Base-by-base conservation (phyloP, 2,329 filamentous ascomycete genomes). In the Penicillium sp. region DNA sequence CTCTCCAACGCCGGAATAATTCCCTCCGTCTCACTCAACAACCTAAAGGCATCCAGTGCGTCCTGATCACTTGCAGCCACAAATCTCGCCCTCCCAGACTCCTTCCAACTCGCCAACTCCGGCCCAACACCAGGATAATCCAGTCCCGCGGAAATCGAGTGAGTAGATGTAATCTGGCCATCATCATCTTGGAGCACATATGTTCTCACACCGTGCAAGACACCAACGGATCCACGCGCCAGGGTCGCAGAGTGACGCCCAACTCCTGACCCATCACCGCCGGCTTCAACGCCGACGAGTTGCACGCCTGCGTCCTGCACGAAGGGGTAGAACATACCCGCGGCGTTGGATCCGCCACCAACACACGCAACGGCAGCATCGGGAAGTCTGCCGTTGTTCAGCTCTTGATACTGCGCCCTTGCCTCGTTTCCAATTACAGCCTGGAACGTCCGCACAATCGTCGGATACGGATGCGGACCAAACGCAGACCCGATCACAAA, bases 271-370 rank as follows among this genome's bases (percentile, higher is more conserved):
- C 94, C 94, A 70, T 97, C 93, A 59, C 93, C 94, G 42, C 91
- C 93, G 2, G 94, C 94, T 81, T 98, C 94, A 1, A 98, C 93
- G 62, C 94, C 95, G 13, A 98, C 83, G 5, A 97, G 84, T 78
- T 92, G 91, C 57, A 98, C 94, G 54, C 83, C 87, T 0, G 83
- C 82, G 70, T 98, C 93, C 25, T 91, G 86, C 58, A 89, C 83
- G 79, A 98, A 99, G 38, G 94, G 93, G 76, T 93, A 94, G 81
- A 98, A 98, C 93, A 98, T 98, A 79, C 95, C 95, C 0, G 89
- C 87, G 1, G 94, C 93, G 73, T 98, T 97, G 73, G 89, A 93
- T 54, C 94, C 94, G 65, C 94, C 94, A 48, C 94, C 95, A 3
- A 98, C 93, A 72, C 94, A 97, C 3, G 95, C 93, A 16, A 98